Evolutionary conservation across 1,139 yeast genomes (phyloP).

Genomic region (Wickerhamiella infanticola): DNA sequence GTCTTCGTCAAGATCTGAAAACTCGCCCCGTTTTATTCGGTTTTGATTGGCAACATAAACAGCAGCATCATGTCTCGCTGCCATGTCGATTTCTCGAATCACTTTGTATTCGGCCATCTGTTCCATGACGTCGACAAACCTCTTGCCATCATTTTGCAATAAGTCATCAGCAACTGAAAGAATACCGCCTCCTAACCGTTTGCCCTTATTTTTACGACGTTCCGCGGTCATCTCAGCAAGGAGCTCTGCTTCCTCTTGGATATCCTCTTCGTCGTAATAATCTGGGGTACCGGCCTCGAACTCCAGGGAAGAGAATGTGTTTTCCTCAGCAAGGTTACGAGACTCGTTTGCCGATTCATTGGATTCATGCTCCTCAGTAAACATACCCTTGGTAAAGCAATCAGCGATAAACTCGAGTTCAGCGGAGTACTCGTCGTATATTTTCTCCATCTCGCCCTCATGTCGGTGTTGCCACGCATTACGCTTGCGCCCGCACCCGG

Average conservation of each 20-base stretch:
- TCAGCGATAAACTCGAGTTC: not conserved
- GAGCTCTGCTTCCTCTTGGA: not conserved
- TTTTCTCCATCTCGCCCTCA: not conserved
- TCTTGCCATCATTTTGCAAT: conserved; percentile 55
- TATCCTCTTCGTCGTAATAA: not conserved
- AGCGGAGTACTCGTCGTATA: not conserved
- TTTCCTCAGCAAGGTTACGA: not conserved
- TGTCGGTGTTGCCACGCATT: conserved; percentile 30
- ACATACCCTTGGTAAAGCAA: not conserved
- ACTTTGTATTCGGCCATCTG: conserved; percentile 35
- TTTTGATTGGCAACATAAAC: not conserved
- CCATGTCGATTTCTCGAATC: conserved; percentile 12
- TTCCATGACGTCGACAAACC: conserved; percentile 67
- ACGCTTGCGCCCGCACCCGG: conserved; percentile 66
- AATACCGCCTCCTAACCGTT: conserved; percentile 24
- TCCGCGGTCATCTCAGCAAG: not conserved
- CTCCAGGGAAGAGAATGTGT: not conserved
- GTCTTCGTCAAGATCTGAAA: not conserved
- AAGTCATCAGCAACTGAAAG: conserved; percentile 65
- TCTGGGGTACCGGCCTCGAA: not conserved
- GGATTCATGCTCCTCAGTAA: conserved; percentile 29
- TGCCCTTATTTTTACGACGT: not conserved
- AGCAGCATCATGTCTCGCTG: not conserved
- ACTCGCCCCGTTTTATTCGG: not conserved
- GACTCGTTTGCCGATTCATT: not conserved